Evolutionary conservation across 2,329 filamentous ascomycete genomes (phyloP), one percentile per base, ranked within the genome.

Genomic region (Paramyrothecium roridum): DNA sequence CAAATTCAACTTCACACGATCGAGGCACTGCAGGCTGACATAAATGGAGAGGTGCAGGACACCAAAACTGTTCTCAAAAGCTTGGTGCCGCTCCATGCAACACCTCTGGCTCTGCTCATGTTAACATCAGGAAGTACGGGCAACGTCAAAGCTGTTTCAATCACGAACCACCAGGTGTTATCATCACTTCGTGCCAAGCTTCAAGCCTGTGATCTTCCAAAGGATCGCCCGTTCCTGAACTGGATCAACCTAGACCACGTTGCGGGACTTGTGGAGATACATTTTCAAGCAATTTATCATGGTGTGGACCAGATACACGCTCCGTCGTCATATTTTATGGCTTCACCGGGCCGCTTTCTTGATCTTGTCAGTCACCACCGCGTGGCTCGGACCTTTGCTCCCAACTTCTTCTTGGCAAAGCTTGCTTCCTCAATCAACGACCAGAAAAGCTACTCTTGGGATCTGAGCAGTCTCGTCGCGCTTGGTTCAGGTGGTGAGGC

Each of bases 221-320:
- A 57, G 3, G 65, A 68, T 10, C 58, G 69, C 10, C 60, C 72
- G 37, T 73, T 77, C 40, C 61, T 82, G 3, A 79, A 76, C 56
- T 82, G 79, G 79, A 73, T 81, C 16, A 72, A 72, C 0, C 65
- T 83, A 8, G 81, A 85, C 57, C 82, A 85, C 55, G 80, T 83
- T 11, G 82, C 77, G 0, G 75, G 67, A 56, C 65, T 86, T 3
- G 67, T 72, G 1, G 78, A 85, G 52, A 75, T 79, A 17, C 82
- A 85, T 59, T 62, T 85, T 0, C 74, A 75, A 16, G 78, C 81
- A 1, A 61, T 82, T 48, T 67, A 57, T 26, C 57, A 72, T 2
- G 70, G 70, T 8, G 65, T 67, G 1, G 65, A 74, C 48, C 80
- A 83, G 59, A 60, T 83, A 12, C 79, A 81, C 53, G 69, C 80